These are phyloP conservation scores for Penicillium sp. DNA, from an alignment of 2,329 filamentous ascomycete species.

Conservation along the genomic window DNA sequence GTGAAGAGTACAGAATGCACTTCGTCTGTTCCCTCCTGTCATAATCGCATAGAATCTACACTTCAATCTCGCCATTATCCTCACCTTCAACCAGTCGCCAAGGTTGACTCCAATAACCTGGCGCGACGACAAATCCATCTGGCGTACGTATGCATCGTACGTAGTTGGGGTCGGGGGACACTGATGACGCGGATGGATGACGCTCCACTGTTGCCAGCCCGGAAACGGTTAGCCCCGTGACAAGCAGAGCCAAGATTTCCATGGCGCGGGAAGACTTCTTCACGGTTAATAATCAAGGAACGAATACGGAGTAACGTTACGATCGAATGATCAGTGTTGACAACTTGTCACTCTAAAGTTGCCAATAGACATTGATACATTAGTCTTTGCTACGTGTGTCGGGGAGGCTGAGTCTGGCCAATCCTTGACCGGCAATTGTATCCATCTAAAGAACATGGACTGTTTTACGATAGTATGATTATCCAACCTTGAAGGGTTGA, in stretches of 20 bases:
- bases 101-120: not conserved
- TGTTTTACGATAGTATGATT: too few species aligned
- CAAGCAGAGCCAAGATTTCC: not conserved
- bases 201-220: slow-evolving; percentile 10
- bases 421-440: too few species aligned
- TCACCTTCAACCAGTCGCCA: not conserved
- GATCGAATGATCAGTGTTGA: not conserved
- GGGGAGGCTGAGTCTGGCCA: too few species aligned
- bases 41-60: not conserved
- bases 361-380: not conserved
- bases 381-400: too few species aligned
- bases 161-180: not conserved
- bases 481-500: too few species aligned
- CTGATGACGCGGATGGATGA: slow-evolving; percentile 26
- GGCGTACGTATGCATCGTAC: slow-evolving; percentile 19
- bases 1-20: not conserved
- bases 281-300: not conserved
- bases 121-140: not conserved
- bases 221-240: slow-evolving; percentile 1
- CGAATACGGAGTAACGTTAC: not conserved
- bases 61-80: not conserved
- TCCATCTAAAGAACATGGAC: too few species aligned
- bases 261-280: not conserved
- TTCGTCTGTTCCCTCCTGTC: not conserved
- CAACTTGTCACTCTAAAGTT: not conserved